Percentiles rank a stretch among this genome's conserved stretches.
phyloP scores from a whole-genome alignment of 805 yeast genomes.

The Hagleromyces aurorensis region DNA sequence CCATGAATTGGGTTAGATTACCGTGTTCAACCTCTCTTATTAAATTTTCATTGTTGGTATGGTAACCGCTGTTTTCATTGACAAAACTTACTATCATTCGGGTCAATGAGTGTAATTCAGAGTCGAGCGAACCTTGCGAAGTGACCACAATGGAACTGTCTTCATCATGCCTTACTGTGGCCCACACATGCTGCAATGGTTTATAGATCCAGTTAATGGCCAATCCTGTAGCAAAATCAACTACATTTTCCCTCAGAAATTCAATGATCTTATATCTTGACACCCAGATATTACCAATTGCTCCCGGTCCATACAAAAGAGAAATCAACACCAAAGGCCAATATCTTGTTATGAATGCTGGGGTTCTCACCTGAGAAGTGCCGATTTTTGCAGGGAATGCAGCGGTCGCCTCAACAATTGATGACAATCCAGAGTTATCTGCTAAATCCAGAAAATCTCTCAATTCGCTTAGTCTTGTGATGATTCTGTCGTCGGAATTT shows the following conservation, averaged over 20 bases:
- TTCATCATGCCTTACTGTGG: conserved; percentile 81
- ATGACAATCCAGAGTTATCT: conserved; percentile 4
- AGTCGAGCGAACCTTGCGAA: conserved; percentile 66
- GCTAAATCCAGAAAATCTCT: conserved; percentile 1
- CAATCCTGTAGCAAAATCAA: conserved; percentile 61
- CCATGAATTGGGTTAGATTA: conserved; percentile 71
- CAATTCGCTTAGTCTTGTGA: background rate
- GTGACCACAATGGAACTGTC: conserved; percentile 64
- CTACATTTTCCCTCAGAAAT: conserved; percentile 52
- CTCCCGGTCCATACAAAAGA: conserved; percentile 46
- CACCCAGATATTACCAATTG: conserved; percentile 37
- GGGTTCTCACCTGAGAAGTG: conserved; percentile 22
- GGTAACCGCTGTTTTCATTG: conserved; percentile 15
- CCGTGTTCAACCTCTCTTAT: conserved; percentile 55
- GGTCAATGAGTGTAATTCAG: conserved; percentile 75
- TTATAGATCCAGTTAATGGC: conserved; percentile 75
- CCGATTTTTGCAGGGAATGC: conserved; percentile 4
- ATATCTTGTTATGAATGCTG: conserved; percentile 41
- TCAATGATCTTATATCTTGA: conserved; percentile 45
- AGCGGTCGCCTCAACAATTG: conserved; percentile 6
- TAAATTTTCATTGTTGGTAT: conserved; percentile 17
- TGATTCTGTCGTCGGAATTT: background rate
- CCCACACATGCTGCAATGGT: conserved; percentile 64
- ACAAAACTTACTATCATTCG: conserved; percentile 69
- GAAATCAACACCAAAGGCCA: conserved; percentile 54